These are phyloP conservation scores for Myriosclerotinia curreyana DNA, from an alignment of 2,329 filamentous ascomycete species.

Conservation along the genomic window DNA sequence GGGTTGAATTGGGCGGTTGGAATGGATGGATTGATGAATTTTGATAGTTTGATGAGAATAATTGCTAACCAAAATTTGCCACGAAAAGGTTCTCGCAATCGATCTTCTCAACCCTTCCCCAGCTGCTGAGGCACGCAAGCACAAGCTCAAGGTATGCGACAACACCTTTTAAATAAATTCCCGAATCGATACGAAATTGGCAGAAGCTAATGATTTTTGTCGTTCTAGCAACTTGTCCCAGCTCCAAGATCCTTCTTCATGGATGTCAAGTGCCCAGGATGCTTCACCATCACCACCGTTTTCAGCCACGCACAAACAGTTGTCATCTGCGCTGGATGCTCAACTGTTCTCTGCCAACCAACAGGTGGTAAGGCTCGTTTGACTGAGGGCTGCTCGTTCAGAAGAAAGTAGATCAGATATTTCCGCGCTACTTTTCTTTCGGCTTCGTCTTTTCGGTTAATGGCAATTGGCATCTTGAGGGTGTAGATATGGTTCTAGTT, in stretches of 20 bases:
- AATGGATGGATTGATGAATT: constrained; percentile 33
- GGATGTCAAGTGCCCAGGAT: constrained; percentile 99
- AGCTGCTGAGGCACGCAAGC: constrained; percentile 98
- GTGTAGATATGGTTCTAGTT: constrained; percentile 30
- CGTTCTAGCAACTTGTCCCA: constrained; percentile 78
- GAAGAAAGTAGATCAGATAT: constrained; percentile 85
- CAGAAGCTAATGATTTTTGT: constrained; percentile 20
- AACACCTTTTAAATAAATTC: constrained; percentile 3
- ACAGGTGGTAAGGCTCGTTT: constrained; percentile 98
- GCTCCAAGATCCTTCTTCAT: constrained; percentile 99
- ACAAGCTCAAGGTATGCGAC: constrained; percentile 96
- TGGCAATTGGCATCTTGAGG: constrained; percentile 31
- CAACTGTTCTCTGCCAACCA: constrained; percentile 98
- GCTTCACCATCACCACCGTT: constrained; percentile 99
- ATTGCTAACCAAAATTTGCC: constrained; percentile 48
- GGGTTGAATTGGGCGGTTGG: constrained; percentile 3
- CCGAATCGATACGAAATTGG: neutral
- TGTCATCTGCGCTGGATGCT: constrained; percentile 99
- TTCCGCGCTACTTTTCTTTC: constrained; percentile 43
- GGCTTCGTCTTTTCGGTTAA: constrained; percentile 34
- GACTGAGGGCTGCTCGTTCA: constrained; percentile 99
- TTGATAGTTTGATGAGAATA: constrained; percentile 27
- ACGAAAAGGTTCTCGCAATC: constrained; percentile 93
- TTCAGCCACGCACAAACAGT: constrained; percentile 99
- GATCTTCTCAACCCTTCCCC: constrained; percentile 99